Conservation (phyloP, 1,139 yeast genomes). For the Yamadazyma atmosphaerica region DNA sequence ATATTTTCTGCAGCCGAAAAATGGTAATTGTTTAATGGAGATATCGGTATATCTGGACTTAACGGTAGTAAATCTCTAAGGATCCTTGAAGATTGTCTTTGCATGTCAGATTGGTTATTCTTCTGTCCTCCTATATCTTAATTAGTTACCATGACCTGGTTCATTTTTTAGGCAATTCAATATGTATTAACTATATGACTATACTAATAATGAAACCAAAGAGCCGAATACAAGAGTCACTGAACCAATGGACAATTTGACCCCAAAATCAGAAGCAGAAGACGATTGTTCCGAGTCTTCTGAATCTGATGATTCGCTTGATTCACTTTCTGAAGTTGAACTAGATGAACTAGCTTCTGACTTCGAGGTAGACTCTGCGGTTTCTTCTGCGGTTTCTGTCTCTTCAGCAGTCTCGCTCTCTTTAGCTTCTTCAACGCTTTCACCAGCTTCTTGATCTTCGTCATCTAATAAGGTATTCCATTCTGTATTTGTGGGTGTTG, state of each 20-base stretch:
- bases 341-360: slow-evolving; percentile 4
- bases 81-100: too few relatives aligned
- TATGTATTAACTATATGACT: slow-evolving; percentile 1
- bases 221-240: slow-evolving; percentile 12
- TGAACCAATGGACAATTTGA: slow-evolving; percentile 9
- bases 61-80: neutral
- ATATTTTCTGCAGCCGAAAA: too few relatives aligned
- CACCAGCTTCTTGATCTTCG: slow-evolving; percentile 6
- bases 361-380: slow-evolving; percentile 7
- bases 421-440: slow-evolving; percentile 3
- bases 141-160: too few relatives aligned
- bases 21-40: neutral
- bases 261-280: slow-evolving; percentile 21
- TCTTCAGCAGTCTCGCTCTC: slow-evolving; percentile 4
- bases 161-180: too few relatives aligned
- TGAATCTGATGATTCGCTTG: slow-evolving; percentile 13
- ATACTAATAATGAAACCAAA: slow-evolving; percentile 10
- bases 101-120: too few relatives aligned
- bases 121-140: too few relatives aligned
- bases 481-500: slow-evolving; percentile 13
- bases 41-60: neutral
- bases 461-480: slow-evolving; percentile 13
- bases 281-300: slow-evolving; percentile 17
- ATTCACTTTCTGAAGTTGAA: slow-evolving; percentile 4
- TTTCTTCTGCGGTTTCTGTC: too few relatives aligned